phyloP scores from a whole-genome alignment of 1,284 basidiomycete species.

The Malassezia dermatis region DNA sequence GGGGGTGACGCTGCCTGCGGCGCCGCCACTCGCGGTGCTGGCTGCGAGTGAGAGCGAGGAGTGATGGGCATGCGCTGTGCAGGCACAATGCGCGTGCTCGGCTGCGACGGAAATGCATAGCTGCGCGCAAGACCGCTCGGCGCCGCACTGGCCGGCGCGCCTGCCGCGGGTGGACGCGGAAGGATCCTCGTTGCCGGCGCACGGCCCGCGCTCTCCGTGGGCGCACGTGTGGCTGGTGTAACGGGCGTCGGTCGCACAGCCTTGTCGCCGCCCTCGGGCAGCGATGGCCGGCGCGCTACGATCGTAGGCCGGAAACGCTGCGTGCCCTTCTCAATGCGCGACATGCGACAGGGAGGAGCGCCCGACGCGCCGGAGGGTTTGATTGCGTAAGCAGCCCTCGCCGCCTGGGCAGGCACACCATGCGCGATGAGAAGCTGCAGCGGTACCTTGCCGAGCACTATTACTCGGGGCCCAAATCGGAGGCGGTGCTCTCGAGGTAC shows the following conservation, averaged over 20 bases:
- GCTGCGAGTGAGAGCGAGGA: not conserved
- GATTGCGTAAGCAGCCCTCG: not conserved
- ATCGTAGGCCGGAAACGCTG: conserved; percentile 17
- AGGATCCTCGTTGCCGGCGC: not conserved
- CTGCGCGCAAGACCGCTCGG: conserved; percentile 3
- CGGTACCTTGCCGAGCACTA: conserved; percentile 57
- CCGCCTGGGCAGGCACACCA: conserved; percentile 5
- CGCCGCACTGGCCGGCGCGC: not conserved
- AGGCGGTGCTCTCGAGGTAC: conserved; percentile 71
- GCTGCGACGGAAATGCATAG: conserved; percentile 12
- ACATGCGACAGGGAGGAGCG: conserved; percentile 7
- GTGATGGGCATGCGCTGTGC: not conserved
- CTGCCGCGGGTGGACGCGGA: not conserved
- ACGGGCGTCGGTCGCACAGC: not conserved
- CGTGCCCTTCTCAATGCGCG: conserved; percentile 18
- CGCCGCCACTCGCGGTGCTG: not conserved
- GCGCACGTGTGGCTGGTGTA: not conserved
- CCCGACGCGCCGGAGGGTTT: not conserved
- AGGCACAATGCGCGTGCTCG: not conserved
- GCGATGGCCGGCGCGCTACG: not conserved
- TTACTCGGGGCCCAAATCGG: conserved; percentile 93
- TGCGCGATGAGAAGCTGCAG: conserved; percentile 49
- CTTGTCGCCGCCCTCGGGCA: not conserved
- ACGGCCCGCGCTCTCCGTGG: not conserved
- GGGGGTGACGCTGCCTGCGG: not conserved